These are phyloP conservation scores for Niveomyces coronatus DNA, from an alignment of 2,329 filamentous ascomycete genomes.

Conservation along the genomic window DNA sequence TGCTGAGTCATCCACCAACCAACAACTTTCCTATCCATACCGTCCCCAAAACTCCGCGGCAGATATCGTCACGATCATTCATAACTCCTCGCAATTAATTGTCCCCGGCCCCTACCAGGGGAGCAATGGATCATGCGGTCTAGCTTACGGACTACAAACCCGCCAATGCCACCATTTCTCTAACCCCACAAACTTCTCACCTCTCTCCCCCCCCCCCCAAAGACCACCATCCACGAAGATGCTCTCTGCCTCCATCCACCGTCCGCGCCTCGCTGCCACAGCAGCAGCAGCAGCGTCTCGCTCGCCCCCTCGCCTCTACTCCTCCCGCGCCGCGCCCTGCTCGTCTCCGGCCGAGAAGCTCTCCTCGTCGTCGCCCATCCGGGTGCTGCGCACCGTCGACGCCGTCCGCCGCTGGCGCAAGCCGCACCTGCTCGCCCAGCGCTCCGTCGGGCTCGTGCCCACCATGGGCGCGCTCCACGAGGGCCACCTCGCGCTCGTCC, in stretches of 20 bases:
- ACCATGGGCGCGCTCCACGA: conserved; percentile 97
- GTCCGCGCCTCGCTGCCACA: conserved; percentile 1
- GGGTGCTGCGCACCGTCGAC: conserved; percentile 66
- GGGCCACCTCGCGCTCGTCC: conserved; percentile 79
- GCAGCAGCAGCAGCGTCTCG: too few relatives aligned
- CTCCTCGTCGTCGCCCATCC: conserved; percentile 49
- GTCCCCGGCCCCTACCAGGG: neutral
- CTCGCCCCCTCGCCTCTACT: neutral
- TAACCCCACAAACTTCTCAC: neutral
- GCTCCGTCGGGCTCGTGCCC: conserved; percentile 77
- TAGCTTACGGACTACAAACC: conserved; percentile 1
- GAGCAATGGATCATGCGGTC: conserved; percentile 2
- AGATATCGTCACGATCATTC: conserved; percentile 35
- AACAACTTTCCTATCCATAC: neutral
- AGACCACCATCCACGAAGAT: neutral
- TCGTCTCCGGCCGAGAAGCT: conserved; percentile 31
- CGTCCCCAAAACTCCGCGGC: conserved; percentile 37
- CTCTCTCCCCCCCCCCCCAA: neutral
- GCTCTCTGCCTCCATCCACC: conserved; percentile 3
- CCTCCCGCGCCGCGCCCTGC: conserved; percentile 13
- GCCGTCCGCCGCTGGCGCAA: conserved; percentile 60
- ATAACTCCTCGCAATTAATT: conserved; percentile 5
- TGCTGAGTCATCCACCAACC: conserved; percentile 1
- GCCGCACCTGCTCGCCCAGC: conserved; percentile 53
- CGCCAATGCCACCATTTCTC: conserved; percentile 4